phyloP scores from a whole-genome alignment of 169 alveolate species.

The Cryptosporidium felis region DNA sequence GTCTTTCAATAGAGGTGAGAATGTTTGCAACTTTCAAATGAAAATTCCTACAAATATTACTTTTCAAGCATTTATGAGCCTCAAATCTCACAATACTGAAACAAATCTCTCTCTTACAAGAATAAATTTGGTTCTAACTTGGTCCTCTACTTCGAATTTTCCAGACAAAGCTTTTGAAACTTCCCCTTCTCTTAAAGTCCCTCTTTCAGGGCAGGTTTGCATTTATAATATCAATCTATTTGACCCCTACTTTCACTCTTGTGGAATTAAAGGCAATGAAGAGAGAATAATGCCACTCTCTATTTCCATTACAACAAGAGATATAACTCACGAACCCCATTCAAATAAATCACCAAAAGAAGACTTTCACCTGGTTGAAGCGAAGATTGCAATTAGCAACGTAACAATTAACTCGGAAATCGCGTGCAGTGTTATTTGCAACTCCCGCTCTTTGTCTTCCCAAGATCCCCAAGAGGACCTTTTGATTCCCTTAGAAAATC shows the following conservation, averaged over 20 bases:
- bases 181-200: background rate
- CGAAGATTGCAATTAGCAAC: slow-evolving; percentile 3
- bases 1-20: slow-evolving; percentile 11
- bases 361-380: background rate
- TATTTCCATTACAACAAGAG: background rate
- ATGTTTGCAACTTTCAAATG: background rate
- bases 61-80: slow-evolving; percentile 11
- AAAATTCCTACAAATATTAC: slow-evolving; percentile 8
- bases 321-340: background rate
- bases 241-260: slow-evolving; percentile 13
- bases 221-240: slow-evolving; percentile 11
- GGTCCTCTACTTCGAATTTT: background rate
- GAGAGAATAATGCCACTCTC: slow-evolving; percentile 26
- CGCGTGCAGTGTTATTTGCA: slow-evolving; percentile 24
- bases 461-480: background rate
- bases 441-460: background rate
- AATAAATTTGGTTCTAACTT: slow-evolving; percentile 12
- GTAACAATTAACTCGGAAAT: background rate
- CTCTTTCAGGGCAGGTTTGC: slow-evolving; percentile 2
- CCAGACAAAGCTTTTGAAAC: background rate
- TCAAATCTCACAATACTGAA: background rate
- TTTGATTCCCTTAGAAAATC: background rate
- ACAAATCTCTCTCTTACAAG: background rate
- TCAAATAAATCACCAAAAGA: background rate
- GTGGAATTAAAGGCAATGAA: background rate